Percentiles rank a stretch among this genome's conserved stretches.
Conservation (phyloP, 768 basidiomycete genomes). For the Rhodotorula paludigena region DNA sequence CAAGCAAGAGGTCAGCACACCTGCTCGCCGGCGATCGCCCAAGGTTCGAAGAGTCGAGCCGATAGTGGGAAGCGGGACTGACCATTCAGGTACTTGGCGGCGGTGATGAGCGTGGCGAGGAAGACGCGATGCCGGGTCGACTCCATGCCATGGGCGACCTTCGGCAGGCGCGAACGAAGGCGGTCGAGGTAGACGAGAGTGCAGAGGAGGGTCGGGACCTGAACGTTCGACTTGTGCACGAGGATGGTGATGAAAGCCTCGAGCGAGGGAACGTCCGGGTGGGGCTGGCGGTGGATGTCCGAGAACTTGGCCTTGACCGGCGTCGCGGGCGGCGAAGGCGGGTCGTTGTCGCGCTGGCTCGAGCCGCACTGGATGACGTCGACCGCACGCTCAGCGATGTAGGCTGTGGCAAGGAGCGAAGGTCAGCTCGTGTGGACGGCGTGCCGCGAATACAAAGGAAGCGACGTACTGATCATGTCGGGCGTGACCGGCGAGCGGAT, state of each 20-base stretch:
- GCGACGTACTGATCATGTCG: constrained; percentile 66
- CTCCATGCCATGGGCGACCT: constrained; percentile 66
- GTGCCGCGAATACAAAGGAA: too few species aligned
- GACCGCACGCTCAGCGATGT: constrained; percentile 72
- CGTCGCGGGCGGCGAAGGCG: constrained; percentile 68
- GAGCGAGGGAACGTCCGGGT: constrained; percentile 58
- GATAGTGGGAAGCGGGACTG: too few species aligned
- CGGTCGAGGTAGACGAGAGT: constrained; percentile 90
- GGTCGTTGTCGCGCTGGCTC: constrained; percentile 43
- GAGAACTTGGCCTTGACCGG: constrained; percentile 54
- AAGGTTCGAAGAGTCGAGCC: constrained; percentile 58
- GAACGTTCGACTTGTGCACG: constrained; percentile 71
- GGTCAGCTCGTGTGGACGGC: background rate
- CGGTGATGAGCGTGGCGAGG: constrained; percentile 88
- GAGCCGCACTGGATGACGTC: constrained; percentile 60
- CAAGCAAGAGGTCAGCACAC: too few species aligned
- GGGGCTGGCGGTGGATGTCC: constrained; percentile 11
- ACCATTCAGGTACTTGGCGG: constrained; percentile 88
- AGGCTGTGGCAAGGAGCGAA: constrained; percentile 45
- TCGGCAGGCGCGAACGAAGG: constrained; percentile 70
- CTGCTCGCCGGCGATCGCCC: too few species aligned
- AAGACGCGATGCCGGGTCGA: constrained; percentile 66
- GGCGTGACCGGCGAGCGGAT: constrained; percentile 69
- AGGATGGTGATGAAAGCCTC: constrained; percentile 79
- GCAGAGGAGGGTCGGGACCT: constrained; percentile 76